phyloP scores from a whole-genome alignment of 805 yeast species.

The Myxozyma nipponensis region DNA sequence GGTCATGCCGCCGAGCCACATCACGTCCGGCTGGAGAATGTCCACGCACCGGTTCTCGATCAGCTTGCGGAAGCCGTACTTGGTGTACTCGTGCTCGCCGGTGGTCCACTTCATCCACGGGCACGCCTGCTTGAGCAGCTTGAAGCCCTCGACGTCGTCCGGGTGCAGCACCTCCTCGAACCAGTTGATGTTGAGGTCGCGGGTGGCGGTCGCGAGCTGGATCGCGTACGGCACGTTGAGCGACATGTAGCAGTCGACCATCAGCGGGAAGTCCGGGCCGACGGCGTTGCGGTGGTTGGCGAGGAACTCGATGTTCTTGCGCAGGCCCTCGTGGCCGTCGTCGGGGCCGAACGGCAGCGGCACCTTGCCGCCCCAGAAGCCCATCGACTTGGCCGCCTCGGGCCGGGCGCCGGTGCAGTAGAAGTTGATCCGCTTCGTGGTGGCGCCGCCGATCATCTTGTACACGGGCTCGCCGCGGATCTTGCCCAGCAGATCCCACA shows the following conservation, averaged over 20 bases:
- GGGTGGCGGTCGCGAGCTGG: constrained; percentile 44
- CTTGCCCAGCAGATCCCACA: constrained; percentile 51
- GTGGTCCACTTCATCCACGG: constrained; percentile 50
- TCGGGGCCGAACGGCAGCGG: constrained; percentile 51
- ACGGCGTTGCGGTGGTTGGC: constrained; percentile 44
- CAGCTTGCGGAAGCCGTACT: constrained; percentile 49
- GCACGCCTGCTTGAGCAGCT: constrained; percentile 45
- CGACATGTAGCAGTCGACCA: constrained; percentile 55
- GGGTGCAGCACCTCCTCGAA: constrained; percentile 52
- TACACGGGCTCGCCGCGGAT: constrained; percentile 51
- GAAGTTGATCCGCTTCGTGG: constrained; percentile 45
- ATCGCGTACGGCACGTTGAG: constrained; percentile 48
- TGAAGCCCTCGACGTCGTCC: constrained; percentile 50
- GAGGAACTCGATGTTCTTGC: constrained; percentile 46
- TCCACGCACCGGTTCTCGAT: constrained; percentile 49
- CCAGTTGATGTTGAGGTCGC: constrained; percentile 49
- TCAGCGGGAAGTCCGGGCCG: constrained; percentile 51
- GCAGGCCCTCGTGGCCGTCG: constrained; percentile 48
- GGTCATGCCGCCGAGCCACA: constrained; percentile 55
- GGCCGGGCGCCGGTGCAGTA: constrained; percentile 51
- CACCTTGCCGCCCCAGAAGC: constrained; percentile 54
- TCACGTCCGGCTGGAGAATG: constrained; percentile 50
- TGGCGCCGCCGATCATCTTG: constrained; percentile 51
- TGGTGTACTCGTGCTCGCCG: constrained; percentile 52
- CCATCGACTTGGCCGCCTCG: constrained; percentile 47